Conservation (phyloP, 2,329 filamentous ascomycete species). For the Leptographium radiaticola region DNA sequence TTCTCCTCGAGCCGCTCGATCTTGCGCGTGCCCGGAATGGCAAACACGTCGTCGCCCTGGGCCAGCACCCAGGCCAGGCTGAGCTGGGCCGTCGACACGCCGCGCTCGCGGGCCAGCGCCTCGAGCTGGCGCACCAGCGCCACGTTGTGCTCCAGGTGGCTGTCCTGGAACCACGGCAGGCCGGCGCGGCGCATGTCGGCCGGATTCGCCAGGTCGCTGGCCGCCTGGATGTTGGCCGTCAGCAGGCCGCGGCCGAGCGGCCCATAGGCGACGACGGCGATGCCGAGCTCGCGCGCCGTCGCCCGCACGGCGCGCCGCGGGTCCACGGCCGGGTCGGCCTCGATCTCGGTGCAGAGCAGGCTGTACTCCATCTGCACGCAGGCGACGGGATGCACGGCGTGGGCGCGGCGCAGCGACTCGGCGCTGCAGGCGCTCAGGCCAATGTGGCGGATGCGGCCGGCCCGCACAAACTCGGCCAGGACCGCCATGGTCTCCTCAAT, state of each 20-base stretch:
- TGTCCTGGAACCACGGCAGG: slow-evolving; percentile 4
- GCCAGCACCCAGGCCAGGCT: slow-evolving; percentile 5
- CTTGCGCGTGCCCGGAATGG: slow-evolving; percentile 8
- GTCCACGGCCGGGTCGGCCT: slow-evolving; percentile 14
- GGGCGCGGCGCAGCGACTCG: slow-evolving; percentile 32
- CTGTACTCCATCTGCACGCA: slow-evolving; percentile 39
- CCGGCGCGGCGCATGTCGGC: background rate
- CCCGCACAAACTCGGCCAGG: slow-evolving; percentile 28
- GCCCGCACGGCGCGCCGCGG: slow-evolving; percentile 18
- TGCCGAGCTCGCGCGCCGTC: slow-evolving; percentile 30
- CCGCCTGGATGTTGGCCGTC: slow-evolving; percentile 32
- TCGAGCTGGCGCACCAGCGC: slow-evolving; percentile 1
- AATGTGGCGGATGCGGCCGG: slow-evolving; percentile 25
- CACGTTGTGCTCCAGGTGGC: slow-evolving; percentile 2
- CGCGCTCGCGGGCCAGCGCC: background rate
- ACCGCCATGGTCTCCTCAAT: slow-evolving; percentile 33
- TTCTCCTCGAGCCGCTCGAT: slow-evolving; percentile 12
- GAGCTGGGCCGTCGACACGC: slow-evolving; percentile 1
- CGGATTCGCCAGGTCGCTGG: background rate
- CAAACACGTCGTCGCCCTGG: slow-evolving; percentile 6
- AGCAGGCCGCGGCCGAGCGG: slow-evolving; percentile 48
- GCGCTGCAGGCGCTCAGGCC: slow-evolving; percentile 32
- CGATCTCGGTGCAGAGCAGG: slow-evolving; percentile 33
- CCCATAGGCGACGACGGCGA: slow-evolving; percentile 42
- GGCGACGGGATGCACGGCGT: slow-evolving; percentile 30